phyloP scores from a whole-genome alignment of 257 asterid species.

The Salvia rosmarinus region DNA sequence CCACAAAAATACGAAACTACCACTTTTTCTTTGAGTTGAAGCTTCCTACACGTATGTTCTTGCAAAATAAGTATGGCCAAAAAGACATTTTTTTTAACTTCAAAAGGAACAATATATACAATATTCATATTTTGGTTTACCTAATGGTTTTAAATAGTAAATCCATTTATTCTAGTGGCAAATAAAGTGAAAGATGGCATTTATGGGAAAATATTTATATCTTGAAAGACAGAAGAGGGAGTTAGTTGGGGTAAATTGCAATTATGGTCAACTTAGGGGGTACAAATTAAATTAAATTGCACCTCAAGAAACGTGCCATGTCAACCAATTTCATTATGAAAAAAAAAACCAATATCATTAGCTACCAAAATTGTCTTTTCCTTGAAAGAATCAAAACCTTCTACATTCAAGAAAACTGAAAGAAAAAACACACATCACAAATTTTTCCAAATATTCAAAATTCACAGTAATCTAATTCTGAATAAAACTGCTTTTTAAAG shows the following conservation, averaged over 20 bases:
- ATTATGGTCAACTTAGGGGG: background rate
- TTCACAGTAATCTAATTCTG: conserved; percentile 28
- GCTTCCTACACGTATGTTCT: background rate
- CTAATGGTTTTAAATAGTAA: background rate
- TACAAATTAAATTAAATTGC: background rate
- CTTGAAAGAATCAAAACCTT: background rate
- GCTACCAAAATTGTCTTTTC: background rate
- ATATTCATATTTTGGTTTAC: background rate
- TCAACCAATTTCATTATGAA: background rate
- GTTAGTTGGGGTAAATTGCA: conserved; percentile 4
- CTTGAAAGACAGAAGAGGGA: background rate
- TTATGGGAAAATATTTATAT: background rate
- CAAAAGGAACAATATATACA: background rate
- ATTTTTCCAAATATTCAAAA: conserved; percentile 6
- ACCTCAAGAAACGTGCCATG: background rate
- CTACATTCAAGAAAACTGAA: background rate
- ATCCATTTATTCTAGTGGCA: background rate
- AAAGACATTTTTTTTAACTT: background rate
- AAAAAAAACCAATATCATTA: no score
- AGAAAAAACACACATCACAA: background rate
- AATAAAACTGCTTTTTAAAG: background rate
- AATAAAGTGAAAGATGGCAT: background rate
- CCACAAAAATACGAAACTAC: background rate
- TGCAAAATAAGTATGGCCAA: background rate
- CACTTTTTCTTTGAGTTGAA: background rate